These are phyloP conservation scores for Clavaria fumosa DNA, from an alignment of 768 basidiomycete genomes.

Conservation along the genomic window DNA sequence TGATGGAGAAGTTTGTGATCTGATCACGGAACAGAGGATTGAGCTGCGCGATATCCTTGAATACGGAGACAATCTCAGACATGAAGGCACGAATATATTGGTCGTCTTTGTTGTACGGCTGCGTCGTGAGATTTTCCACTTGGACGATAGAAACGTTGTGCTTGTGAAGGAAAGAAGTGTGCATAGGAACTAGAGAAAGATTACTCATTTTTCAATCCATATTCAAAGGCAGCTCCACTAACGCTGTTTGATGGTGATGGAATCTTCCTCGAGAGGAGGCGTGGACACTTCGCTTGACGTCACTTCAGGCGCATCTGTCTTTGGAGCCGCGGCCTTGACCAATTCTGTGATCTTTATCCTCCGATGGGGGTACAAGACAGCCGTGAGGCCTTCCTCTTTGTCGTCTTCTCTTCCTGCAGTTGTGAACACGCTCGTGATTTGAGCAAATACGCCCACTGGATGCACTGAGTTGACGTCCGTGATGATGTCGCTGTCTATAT, in stretches of 20 bases:
- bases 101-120: slow-evolving; percentile 82
- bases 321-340: slow-evolving; percentile 45
- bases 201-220: no score
- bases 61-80: slow-evolving; percentile 90
- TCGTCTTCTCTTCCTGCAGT: slow-evolving; percentile 36
- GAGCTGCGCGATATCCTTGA: slow-evolving; percentile 96
- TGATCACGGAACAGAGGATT: slow-evolving; percentile 98
- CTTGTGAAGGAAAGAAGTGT: slow-evolving; percentile 73
- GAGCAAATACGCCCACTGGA: slow-evolving; percentile 89
- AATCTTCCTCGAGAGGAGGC: no score
- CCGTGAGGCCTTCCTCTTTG: slow-evolving; percentile 83
- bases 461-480: slow-evolving; percentile 80
- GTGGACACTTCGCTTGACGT: slow-evolving; percentile 28
- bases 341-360: slow-evolving; percentile 81
- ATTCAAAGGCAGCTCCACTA: no score
- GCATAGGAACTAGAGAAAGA: slow-evolving; percentile 36
- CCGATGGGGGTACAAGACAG: slow-evolving; percentile 86
- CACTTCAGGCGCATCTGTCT: slow-evolving; percentile 17
- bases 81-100: slow-evolving; percentile 93
- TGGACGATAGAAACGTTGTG: slow-evolving; percentile 79
- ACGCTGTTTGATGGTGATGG: no score
- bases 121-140: slow-evolving; percentile 67
- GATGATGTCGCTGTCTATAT: slow-evolving; percentile 85
- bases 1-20: slow-evolving; percentile 91
- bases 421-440: slow-evolving; percentile 87